Evolutionary conservation across 257 asterid genomes (phyloP).

Genomic region (Przewalskia tangutica): DNA sequence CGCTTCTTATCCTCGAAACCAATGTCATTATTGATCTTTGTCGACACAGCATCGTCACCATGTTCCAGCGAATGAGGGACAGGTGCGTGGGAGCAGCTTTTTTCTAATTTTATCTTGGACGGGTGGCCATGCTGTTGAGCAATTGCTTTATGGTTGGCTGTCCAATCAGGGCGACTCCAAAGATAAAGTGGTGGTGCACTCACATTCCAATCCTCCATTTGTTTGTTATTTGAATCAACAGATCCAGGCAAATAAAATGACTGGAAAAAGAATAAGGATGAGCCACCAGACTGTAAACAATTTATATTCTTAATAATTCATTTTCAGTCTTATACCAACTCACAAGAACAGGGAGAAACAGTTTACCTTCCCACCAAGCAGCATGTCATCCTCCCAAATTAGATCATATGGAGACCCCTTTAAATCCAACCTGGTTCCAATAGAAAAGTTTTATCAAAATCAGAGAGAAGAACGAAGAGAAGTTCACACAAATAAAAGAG

Average conservation of each 20-base stretch:
- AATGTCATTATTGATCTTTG: constrained; percentile 8
- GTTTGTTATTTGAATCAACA: constrained; percentile 52
- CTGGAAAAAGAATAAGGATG: constrained; percentile 26
- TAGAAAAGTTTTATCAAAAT: background rate
- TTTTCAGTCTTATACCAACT: background rate
- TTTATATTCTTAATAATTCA: background rate
- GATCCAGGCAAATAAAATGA: constrained; percentile 91
- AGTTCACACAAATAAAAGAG: background rate
- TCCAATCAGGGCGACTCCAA: constrained; percentile 74
- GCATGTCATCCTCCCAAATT: constrained; percentile 65
- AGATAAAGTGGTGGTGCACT: constrained; percentile 60
- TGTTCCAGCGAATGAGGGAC: constrained; percentile 11
- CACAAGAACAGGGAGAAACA: background rate
- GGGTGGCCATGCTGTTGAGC: constrained; percentile 53
- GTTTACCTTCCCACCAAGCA: constrained; percentile 69
- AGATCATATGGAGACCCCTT: constrained; percentile 49
- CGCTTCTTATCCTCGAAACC: constrained; percentile 14
- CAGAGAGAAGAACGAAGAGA: background rate
- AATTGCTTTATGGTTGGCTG: constrained; percentile 50
- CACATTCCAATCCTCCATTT: constrained; percentile 75
- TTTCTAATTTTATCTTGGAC: constrained; percentile 19
- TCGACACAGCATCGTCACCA: background rate
- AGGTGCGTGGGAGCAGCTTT: constrained; percentile 2
- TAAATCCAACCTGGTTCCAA: constrained; percentile 46
- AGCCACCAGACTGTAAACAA: background rate